phyloP scores from a whole-genome alignment of 2,329 filamentous ascomycete species.

The Penicillium hordei region DNA sequence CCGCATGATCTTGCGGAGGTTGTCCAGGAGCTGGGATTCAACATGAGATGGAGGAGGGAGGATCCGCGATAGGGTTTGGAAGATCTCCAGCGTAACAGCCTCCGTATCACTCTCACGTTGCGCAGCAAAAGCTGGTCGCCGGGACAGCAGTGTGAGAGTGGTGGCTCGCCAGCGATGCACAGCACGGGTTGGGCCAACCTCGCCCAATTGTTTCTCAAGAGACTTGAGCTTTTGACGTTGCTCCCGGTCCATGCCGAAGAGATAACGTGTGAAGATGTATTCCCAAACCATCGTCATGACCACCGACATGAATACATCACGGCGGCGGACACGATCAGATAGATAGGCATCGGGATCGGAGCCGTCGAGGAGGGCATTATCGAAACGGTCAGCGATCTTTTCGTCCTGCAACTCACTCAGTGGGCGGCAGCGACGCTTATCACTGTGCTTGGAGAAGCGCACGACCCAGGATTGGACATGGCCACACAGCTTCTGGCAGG shows the following conservation, averaged over 20 bases:
- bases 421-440: conserved; percentile 80
- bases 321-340: conserved; percentile 78
- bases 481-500: conserved; percentile 91
- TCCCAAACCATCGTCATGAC: conserved; percentile 99
- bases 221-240: conserved; percentile 97
- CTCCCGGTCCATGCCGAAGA: conserved; percentile 98
- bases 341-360: conserved; percentile 89
- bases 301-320: conserved; percentile 97
- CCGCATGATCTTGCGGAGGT: conserved; percentile 81
- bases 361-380: conserved; percentile 91
- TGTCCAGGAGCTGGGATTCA: conserved; percentile 76
- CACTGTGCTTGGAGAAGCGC: conserved; percentile 96
- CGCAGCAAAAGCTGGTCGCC: conserved; percentile 72
- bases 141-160: conserved; percentile 83
- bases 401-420: conserved; percentile 85
- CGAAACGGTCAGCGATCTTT: conserved; percentile 88
- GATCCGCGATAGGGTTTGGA: conserved; percentile 77
- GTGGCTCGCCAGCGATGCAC: conserved; percentile 97
- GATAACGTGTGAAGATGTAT: conserved; percentile 94
- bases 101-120: conserved; percentile 90
- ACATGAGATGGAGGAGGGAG: conserved; percentile 82
- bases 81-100: conserved; percentile 89
- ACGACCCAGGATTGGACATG: conserved; percentile 98
- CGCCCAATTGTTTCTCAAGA: conserved; percentile 84
- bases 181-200: conserved; percentile 83